Conservation (phyloP, 768 basidiomycete genomes). For the Nidularia pulvinata region DNA sequence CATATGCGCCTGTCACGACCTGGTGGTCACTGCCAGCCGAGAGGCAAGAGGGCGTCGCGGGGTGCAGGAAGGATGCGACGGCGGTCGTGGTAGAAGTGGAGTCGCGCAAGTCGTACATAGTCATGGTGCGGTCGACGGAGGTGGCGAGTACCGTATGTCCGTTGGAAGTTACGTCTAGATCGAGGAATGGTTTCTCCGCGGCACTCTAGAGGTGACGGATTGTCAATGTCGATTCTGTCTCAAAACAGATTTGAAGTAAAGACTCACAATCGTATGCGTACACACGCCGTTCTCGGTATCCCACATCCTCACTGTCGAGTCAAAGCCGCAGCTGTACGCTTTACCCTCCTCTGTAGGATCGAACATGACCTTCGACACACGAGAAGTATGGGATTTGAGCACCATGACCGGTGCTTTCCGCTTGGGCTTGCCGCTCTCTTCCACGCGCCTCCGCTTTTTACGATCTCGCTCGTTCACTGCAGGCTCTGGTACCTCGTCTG, state of each 20-base stretch:
- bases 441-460: slow-evolving; percentile 66
- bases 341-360: slow-evolving; percentile 20
- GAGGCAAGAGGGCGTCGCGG: slow-evolving; percentile 71
- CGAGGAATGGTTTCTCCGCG: slow-evolving; percentile 75
- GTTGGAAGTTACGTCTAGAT: slow-evolving; percentile 47
- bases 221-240: slow-evolving; percentile 1
- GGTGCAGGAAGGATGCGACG: slow-evolving; percentile 49
- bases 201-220: slow-evolving; percentile 41
- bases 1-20: slow-evolving; percentile 73
- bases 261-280: slow-evolving; percentile 64
- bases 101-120: slow-evolving; percentile 66
- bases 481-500: slow-evolving; percentile 63
- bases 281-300: slow-evolving; percentile 81
- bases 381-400: slow-evolving; percentile 81
- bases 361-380: slow-evolving; percentile 78
- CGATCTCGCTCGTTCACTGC: slow-evolving; percentile 31
- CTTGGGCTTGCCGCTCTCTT: slow-evolving; percentile 34
- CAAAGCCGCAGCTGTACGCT: slow-evolving; percentile 84
- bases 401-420: slow-evolving; percentile 72
- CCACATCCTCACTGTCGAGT: slow-evolving; percentile 90
- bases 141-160: slow-evolving; percentile 52
- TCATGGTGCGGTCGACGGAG: slow-evolving; percentile 76
- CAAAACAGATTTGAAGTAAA: slow-evolving; percentile 1
- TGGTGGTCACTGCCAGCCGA: slow-evolving; percentile 38
- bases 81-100: slow-evolving; percentile 27